Base-by-base conservation (phyloP, 306 rosid genomes). In the Fragaria iinumae region DNA sequence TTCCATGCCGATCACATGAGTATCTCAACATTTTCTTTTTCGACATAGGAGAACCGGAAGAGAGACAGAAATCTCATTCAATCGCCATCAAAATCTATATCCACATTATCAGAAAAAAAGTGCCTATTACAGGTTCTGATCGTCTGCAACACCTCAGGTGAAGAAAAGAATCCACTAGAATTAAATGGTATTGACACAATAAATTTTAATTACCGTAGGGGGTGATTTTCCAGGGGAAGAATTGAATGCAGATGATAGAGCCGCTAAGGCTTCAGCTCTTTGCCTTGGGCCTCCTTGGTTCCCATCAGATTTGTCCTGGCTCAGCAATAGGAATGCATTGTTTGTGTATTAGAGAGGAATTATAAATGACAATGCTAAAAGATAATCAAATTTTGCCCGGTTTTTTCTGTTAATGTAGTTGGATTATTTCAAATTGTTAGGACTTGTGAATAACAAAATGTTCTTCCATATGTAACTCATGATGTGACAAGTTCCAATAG, bases 201-300 rank as follows among this genome's bases (percentile, higher is more conserved):
- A 38, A 64, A 79, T 6, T 71, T 18, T 53, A 57, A 66, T 80
- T 88, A 88, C 91, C 91, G 69, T 41, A 38, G 59, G 65, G 76
- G 88, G 38, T 39, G 88, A 79, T 80, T 77, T 83, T 71, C 83
- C 89, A 1, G 86, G 68, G 48, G 87, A 84, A 67, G 91, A 86
- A 73, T 83, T 83, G 67, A 88, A 88, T 48, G 91, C 91, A 79
- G 89, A 85, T 67, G 86, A 76, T 77, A 88, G 78, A 55, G 91
- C 89, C 67, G 91, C 89, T 80, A 88, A 79, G 67, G 91, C 91
- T 47, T 85, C 83, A 81, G 91, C 91, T 71, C 91, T 85, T 71
- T 88, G 91, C 38, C 86, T 88, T 62, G 89, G 84, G 49, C 91
- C 91, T 62, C 91, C 89, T 62, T 86, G 88, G 68, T 69, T 82